These are phyloP conservation scores for Raphidocelis subcapitata DNA, from an alignment of 139 green algal genomes.

Conservation along the genomic window DNA sequence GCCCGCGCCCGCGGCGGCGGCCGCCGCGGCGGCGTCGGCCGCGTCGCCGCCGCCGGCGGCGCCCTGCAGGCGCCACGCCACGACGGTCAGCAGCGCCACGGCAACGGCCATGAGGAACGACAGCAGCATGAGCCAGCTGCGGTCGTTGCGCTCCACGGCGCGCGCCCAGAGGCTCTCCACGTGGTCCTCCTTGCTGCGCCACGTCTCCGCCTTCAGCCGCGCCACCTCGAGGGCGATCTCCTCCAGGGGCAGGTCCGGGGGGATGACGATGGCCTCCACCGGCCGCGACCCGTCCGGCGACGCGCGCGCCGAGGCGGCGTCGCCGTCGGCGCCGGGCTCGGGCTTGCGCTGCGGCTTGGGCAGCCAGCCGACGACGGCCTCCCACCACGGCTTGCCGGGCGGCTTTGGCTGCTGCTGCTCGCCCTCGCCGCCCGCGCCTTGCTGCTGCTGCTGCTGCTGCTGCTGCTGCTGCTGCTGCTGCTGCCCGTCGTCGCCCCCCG, in stretches of 20 bases:
- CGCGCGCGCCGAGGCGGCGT: background rate
- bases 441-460: conserved; percentile 3
- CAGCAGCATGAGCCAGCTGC: conserved; percentile 78
- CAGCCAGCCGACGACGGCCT: background rate
- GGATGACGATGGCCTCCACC: conserved; percentile 71
- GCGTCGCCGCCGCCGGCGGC: background rate
- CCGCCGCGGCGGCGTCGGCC: background rate
- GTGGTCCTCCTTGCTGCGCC: conserved; percentile 64
- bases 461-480: conserved; percentile 6
- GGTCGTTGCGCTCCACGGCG: conserved; percentile 62
- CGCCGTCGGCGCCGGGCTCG: background rate
- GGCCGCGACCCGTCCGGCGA: conserved; percentile 13
- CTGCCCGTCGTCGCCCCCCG: background rate
- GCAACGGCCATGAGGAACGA: conserved; percentile 58
- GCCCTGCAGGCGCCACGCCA: conserved; percentile 54
- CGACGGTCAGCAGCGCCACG: conserved; percentile 66
- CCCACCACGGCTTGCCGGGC: conserved; percentile 34
- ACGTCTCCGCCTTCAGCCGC: conserved; percentile 53
- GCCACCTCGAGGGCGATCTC: conserved; percentile 75
- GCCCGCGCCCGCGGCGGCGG: background rate
- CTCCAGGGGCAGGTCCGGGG: conserved; percentile 79
- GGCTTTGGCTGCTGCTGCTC: background rate
- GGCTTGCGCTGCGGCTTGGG: background rate
- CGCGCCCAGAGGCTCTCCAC: conserved; percentile 67
- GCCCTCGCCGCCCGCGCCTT: background rate